Evolutionary conservation across 495 filamentous ascomycete species (phyloP), one percentile per base, ranked within the genome.

Genomic region (Penicillium ochrochloron): DNA sequence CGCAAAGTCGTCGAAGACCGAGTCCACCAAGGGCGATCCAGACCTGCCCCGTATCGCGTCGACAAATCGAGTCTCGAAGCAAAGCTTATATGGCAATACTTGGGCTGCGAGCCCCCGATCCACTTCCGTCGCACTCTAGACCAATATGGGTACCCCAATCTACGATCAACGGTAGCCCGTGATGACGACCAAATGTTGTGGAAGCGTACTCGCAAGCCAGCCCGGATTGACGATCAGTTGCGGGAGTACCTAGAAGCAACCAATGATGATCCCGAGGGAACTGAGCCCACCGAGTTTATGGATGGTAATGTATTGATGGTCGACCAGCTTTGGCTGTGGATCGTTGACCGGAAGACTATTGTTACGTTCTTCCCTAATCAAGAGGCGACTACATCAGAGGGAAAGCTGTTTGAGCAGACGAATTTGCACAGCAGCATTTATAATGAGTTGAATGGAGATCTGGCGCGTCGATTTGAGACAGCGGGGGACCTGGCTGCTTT

Each of bases 141-240:
- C 60, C 88, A 90, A 67, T 90, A 83, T 58, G 87, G 87, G 0
- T 89, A 90, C 63, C 87, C 86, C 0, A 84, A 85, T 50, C 77
- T 90, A 0, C 75, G 81, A 19, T 88, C 89, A 21, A 89, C 88
- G 0, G 74, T 84, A 29, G 83, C 85, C 0, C 78, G 88, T 29
- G 88, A 91, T 46, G 85, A 87, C 51, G 88, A 91, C 39, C 88
- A 91, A 69, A 89, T 91, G 83, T 73, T 90, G 5, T 91, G 88
- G 76, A 90, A 90, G 62, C 80, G 88, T 1, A 91, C 88, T 1
- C 86, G 85, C 65, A 76, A 81, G 65, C 62, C 66, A 3, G 63
- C 70, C 11, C 70, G 70, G 17, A 57, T 74, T 12, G 70, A 75
- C 39, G 73, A 73, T 10, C 73, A 78, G 41, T 63, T 71, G 2